Conservation (phyloP, 441 rosid species). For the Gossypium trilobum region DNA sequence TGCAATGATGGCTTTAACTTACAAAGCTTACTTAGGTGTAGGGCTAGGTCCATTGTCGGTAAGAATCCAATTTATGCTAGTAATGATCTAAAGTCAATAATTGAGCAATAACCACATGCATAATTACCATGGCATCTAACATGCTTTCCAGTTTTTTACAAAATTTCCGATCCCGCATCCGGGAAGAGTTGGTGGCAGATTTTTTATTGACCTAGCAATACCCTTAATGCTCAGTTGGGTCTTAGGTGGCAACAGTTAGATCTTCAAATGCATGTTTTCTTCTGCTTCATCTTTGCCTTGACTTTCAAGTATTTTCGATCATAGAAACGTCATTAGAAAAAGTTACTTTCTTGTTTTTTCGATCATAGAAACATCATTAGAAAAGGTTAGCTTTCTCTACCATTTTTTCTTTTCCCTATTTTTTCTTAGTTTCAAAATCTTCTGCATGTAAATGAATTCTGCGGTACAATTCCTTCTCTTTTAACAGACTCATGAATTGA, state of each 20-base stretch:
- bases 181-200: slow-evolving; percentile 76
- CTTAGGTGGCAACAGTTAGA: slow-evolving; percentile 79
- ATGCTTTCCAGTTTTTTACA: slow-evolving; percentile 56
- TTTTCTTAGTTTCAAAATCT: background rate
- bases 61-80: slow-evolving; percentile 20
- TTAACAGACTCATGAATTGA: background rate
- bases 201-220: slow-evolving; percentile 74
- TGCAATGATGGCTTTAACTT: slow-evolving; percentile 91
- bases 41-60: slow-evolving; percentile 90
- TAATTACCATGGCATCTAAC: slow-evolving; percentile 3
- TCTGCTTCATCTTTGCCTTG: background rate
- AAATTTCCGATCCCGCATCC: slow-evolving; percentile 81
- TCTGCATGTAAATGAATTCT: background rate
- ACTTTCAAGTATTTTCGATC: background rate
- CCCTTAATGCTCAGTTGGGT: slow-evolving; percentile 85
- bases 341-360: background rate
- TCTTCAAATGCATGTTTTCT: slow-evolving; percentile 3
- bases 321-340: background rate
- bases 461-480: background rate
- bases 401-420: background rate
- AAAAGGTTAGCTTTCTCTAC: background rate
- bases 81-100: background rate
- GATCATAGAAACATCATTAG: background rate
- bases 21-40: slow-evolving; percentile 82
- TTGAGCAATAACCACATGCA: background rate